Percentiles rank a stretch among this genome's conserved stretches.
Conservation (phyloP, 2,329 filamentous ascomycete genomes). For the Sclerotinia spermophila region DNA sequence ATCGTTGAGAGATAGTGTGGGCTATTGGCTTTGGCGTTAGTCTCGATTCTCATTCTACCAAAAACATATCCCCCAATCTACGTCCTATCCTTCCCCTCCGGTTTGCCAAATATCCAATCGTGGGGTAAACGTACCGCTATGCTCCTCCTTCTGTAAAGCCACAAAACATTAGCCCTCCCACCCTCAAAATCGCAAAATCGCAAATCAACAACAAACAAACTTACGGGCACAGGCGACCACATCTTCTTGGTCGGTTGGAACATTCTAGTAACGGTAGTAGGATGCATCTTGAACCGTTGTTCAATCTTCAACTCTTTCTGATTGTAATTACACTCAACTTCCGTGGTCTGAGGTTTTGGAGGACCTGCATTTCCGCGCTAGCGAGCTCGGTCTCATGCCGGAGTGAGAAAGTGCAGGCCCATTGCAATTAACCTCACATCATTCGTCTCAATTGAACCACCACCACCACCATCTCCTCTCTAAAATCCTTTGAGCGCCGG, state of each 20-base stretch:
- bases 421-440: constrained; percentile 31
- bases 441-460: constrained; percentile 38
- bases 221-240: constrained; percentile 71
- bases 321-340: constrained; percentile 23
- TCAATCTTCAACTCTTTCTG: constrained; percentile 18
- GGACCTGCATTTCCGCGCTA: constrained; percentile 22
- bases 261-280: constrained; percentile 64
- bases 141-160: constrained; percentile 57
- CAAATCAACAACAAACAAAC: constrained; percentile 37
- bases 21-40: constrained; percentile 51
- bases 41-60: constrained; percentile 8
- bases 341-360: constrained; percentile 21
- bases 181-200: neutral
- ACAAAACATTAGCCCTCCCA: constrained; percentile 16
- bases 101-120: neutral
- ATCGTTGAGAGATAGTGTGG: constrained; percentile 93
- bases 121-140: constrained; percentile 54
- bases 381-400: constrained; percentile 22
- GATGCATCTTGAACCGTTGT: constrained; percentile 34
- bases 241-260: constrained; percentile 62
- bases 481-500: constrained; percentile 32
- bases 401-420: constrained; percentile 12
- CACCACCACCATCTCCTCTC: constrained; percentile 34
- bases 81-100: neutral
- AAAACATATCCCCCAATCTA: constrained; percentile 17